These are phyloP conservation scores for Candida koratica DNA, from an alignment of 805 yeast species.

Conservation along the genomic window DNA sequence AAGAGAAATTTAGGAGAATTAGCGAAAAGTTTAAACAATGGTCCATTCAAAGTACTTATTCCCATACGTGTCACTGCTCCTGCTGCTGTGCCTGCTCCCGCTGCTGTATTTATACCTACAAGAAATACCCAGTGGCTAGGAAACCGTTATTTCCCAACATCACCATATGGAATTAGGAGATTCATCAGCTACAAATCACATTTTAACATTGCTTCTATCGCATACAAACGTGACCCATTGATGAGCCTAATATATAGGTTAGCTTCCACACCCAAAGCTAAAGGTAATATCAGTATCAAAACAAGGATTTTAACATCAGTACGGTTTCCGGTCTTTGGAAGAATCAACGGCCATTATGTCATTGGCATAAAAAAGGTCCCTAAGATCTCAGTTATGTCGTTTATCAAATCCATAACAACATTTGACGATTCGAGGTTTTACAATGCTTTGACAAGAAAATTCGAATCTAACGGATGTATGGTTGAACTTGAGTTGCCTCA, in stretches of 20 bases:
- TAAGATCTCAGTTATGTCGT: constrained; percentile 3
- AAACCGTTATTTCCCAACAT: constrained; percentile 7
- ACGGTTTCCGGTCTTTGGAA: constrained; percentile 4
- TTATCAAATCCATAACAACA: constrained; percentile 3
- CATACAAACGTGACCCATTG: not conserved
- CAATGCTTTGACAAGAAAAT: constrained; percentile 9
- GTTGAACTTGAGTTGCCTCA: constrained; percentile 8
- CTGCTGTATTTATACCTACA: no score
- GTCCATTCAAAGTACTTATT: constrained; percentile 9
- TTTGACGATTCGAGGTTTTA: constrained; percentile 10
- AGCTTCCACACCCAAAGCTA: not conserved
- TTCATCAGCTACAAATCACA: not conserved
- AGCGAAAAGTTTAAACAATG: constrained; percentile 11
- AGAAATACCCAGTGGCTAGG: no score
- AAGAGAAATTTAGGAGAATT: constrained; percentile 13
- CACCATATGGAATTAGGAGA: constrained; percentile 1
- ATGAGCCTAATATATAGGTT: constrained; percentile 2
- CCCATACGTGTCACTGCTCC: constrained; percentile 9
- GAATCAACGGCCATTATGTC: constrained; percentile 5
- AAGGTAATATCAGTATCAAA: not conserved
- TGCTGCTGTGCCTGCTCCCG: not conserved
- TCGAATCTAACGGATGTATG: constrained; percentile 11
- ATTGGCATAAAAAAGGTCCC: constrained; percentile 1
- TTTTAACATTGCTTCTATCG: constrained; percentile 2
- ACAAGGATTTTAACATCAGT: not conserved